Evolutionary conservation across 768 basidiomycete genomes (phyloP).

Genomic region (Boletus eberwhitei): DNA sequence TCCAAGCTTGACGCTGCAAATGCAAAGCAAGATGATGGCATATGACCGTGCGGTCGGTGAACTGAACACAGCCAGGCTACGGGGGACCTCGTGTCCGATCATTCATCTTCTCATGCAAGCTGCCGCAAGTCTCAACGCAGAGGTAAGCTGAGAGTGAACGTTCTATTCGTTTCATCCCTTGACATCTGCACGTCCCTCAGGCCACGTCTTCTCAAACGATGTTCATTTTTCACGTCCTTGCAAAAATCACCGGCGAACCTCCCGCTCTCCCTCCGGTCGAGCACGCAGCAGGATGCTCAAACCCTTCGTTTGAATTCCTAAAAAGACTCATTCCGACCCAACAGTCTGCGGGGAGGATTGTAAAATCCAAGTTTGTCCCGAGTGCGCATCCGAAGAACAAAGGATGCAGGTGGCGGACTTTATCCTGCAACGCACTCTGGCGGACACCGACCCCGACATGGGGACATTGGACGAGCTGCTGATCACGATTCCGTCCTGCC

Average conservation of each 20-base stretch:
- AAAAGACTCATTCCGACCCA: background rate
- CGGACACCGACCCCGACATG: conserved; percentile 42
- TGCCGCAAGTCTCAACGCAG: conserved; percentile 53
- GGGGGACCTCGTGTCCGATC: conserved; percentile 72
- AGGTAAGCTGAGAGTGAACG: conserved; percentile 36
- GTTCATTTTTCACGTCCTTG: conserved; percentile 68
- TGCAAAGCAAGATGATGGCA: conserved; percentile 95
- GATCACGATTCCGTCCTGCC: conserved; percentile 59
- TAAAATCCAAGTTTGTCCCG: conserved; percentile 47
- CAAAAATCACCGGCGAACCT: conserved; percentile 75
- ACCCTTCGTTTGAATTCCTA: background rate
- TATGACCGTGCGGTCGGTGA: conserved; percentile 83
- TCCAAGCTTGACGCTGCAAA: conserved; percentile 65
- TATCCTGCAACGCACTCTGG: conserved; percentile 49
- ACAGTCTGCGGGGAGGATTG: conserved; percentile 71
- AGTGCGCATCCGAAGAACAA: conserved; percentile 41
- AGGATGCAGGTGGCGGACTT: conserved; percentile 53
- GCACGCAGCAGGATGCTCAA: too few species aligned
- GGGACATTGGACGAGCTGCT: conserved; percentile 46
- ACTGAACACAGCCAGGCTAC: conserved; percentile 70
- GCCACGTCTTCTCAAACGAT: conserved; percentile 56
- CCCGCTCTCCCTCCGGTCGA: conserved; percentile 72
- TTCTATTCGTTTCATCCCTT: background rate
- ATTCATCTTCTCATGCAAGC: conserved; percentile 70
- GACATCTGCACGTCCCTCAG: conserved; percentile 26